Evolutionary conservation across 805 yeast species (phyloP), one percentile per base, ranked within the genome.

Genomic region (Saccharomycopsis lassenensis): DNA sequence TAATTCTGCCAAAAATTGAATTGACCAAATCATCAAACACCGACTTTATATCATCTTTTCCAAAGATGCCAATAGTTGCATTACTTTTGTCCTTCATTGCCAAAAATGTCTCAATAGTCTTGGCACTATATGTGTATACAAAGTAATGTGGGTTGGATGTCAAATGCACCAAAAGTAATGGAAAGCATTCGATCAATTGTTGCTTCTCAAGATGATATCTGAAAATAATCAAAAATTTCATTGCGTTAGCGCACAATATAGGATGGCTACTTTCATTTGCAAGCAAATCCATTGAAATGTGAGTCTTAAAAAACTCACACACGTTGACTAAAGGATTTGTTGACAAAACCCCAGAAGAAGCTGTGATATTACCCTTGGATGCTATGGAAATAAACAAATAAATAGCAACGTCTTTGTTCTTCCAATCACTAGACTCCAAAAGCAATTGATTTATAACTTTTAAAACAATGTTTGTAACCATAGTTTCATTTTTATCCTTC

Each of bases 91-190:
- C 74, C 44, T 91, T 74, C 56, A 89, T 71, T 1, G 94, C 74
- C 36, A 91, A 63, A 35, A 91, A 75, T 48, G 84, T 77, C 55
- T 91, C 98, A 43, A 89, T 74, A 2, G 97, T 86, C 39, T 91
- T 79, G 1, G 98, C 87, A 1, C 97, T 76, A 52, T 87, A 91
- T 0, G 98, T 87, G 56, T 82, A 84, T 15, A 89, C 93, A 23
- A 86, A 94, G 40, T 80, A 82, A 39, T 77, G 74, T 29, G 32
- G 11, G 5, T 61, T 57, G 24, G 78, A 70, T 36, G 65, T 60
- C 47, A 93, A 70, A 52, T 83, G 86, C 11, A 67, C 65, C 7
- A 85, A 73, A 41, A 91, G 61, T 28, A 84, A 61, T 11, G 95
- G 94, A 56, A 91, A 67, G 1, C 91, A 75, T 42, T 83, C 79